Conservation (phyloP, 257 asterid genomes). For the Nicotiana undulata region DNA sequence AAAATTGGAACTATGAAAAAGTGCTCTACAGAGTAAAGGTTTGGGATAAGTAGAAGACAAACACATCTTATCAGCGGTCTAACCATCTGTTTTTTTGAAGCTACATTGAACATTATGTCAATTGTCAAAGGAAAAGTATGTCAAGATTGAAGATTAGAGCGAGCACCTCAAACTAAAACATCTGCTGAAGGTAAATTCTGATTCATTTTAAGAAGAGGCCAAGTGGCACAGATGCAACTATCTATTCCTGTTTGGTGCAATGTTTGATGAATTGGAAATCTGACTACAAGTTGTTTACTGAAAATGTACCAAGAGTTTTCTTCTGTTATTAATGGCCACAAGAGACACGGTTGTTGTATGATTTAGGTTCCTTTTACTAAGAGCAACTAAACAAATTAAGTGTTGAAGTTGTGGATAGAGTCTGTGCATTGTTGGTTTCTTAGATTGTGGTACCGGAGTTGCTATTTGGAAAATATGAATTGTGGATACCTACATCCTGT, state of each 20-base stretch:
- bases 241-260: neutral
- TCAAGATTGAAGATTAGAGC: neutral
- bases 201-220: neutral
- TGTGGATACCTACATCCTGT: neutral
- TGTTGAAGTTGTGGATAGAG: neutral
- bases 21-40: neutral
- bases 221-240: neutral
- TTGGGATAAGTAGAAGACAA: neutral
- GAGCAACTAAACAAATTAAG: neutral
- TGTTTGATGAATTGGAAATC: neutral
- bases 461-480: neutral
- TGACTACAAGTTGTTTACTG: neutral
- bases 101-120: neutral
- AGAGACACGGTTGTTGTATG: neutral
- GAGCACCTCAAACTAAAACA: neutral
- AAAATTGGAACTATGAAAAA: neutral
- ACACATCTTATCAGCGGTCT: neutral
- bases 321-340: neutral
- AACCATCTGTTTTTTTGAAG: neutral
- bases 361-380: neutral
- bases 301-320: neutral
- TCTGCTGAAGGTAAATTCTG: neutral
- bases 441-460: neutral
- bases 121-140: neutral
- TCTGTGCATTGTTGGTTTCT: neutral